Evolutionary conservation across 108 stramenopile species (phyloP), one percentile per base, ranked within the genome.

Genomic region (Aureococcus anophagefferens): DNA sequence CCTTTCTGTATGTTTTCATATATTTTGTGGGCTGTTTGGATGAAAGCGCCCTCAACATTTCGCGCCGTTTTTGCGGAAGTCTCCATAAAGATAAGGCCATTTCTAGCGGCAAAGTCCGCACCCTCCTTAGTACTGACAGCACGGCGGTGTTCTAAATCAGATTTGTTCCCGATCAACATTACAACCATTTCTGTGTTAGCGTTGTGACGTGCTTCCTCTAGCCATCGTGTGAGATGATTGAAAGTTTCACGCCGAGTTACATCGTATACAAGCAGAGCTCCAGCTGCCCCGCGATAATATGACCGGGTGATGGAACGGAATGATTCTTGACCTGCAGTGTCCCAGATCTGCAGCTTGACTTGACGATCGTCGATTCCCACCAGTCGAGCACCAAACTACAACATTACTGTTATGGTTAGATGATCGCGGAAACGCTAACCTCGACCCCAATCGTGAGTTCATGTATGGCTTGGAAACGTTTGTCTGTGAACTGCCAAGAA

Each of bases 401-500:
- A n/a, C n/a, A n/a, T n/a, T n/a, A n/a, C n/a, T n/a, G n/a, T n/a
- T n/a, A n/a, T n/a, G n/a, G n/a, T n/a, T n/a, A n/a, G n/a, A n/a
- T n/a, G n/a, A n/a, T n/a, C n/a, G n/a, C 4, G 5, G 63, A n/a
- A 30, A 63, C 4, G 63, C 29, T 63, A 4, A 63, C 28, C 30
- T 63, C 85, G 32, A 99, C 98, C 14, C 98, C 98, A 72, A 98
- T 98, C 21, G 98, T 98, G 64, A 99, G 87, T 72, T 99, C 98
- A 70, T 99, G 97, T 30, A 98, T 96, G n/a, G n/a, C n/a, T n/a
- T n/a, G 96, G 83, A 99, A 99, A 45, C 98, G 90, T 82, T 98
- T 98, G 88, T 99, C 99, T 33, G 97, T 98, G 88, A 99, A 99
- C 82, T 98, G 99, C n/a, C n/a, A n/a, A n/a, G n/a, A n/a, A n/a